Conservation (phyloP, 371 early-diverging fungal genomes). For the Syncephalastrum contaminatum region DNA sequence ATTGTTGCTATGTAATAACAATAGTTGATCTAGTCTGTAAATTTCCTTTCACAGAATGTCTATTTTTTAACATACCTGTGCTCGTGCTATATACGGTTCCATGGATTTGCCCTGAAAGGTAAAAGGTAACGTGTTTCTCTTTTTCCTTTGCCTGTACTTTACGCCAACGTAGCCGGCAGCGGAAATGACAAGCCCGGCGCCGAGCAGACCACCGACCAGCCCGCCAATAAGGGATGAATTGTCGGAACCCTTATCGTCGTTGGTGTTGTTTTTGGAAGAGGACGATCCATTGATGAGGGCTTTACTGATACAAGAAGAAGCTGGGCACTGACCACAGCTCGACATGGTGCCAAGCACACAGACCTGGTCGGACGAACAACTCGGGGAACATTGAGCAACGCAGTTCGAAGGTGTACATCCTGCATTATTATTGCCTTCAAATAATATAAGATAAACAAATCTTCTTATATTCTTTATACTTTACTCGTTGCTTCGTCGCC, state of each 20-base stretch:
- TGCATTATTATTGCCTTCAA: too few relatives aligned
- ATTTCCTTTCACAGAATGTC: background rate
- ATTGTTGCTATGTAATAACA: background rate
- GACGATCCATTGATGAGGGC: constrained; percentile 19
- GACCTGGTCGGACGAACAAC: constrained; percentile 27
- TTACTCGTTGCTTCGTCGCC: too few relatives aligned
- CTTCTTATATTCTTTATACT: too few relatives aligned
- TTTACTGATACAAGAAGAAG: constrained; percentile 28
- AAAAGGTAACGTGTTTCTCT: constrained; percentile 25
- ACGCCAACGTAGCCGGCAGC: constrained; percentile 18
- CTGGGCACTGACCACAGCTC: constrained; percentile 40
- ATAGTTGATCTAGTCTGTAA: background rate
- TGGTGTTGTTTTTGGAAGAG: constrained; percentile 5
- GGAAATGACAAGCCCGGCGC: constrained; percentile 31
- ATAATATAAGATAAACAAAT: too few relatives aligned
- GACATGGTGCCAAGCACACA: constrained; percentile 42
- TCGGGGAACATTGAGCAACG: constrained; percentile 26
- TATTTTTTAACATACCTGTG: constrained; percentile 1
- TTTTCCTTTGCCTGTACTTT: constrained; percentile 21
- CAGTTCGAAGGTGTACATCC: constrained; percentile 34
- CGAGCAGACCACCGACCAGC: constrained; percentile 42
- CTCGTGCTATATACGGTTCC: constrained; percentile 1
- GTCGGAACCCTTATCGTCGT: constrained; percentile 2
- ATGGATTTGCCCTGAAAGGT: constrained; percentile 19
- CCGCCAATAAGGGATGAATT: constrained; percentile 31